Percentiles rank a stretch among this genome's conserved stretches.
phyloP scores from a whole-genome alignment of 495 filamentous ascomycete species.

The Lophiotrema nucula region DNA sequence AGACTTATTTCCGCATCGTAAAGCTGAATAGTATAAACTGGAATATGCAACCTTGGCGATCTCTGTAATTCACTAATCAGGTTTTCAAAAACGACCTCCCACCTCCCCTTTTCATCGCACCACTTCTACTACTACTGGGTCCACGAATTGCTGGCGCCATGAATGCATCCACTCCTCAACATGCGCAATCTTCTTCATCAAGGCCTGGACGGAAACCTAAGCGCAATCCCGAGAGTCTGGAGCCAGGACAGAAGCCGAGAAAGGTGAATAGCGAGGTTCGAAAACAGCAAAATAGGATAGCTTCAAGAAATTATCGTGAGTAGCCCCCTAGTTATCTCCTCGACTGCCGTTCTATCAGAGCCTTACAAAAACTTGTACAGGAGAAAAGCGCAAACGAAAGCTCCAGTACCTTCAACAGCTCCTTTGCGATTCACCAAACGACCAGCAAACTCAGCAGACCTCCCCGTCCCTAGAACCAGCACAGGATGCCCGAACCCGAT shows the following conservation, averaged over 20 bases:
- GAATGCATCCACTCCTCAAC: not conserved
- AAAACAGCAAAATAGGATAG: slow-evolving; percentile 31
- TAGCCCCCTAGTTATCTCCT: not conserved
- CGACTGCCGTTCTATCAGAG: not conserved
- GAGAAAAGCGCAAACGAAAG: slow-evolving; percentile 30
- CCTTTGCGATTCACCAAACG: slow-evolving; percentile 10
- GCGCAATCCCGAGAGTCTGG: not conserved
- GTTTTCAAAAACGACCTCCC: not conserved
- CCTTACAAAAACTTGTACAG: too few species aligned
- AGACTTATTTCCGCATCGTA: not conserved
- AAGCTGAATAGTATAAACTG: slow-evolving; percentile 9
- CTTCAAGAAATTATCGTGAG: slow-evolving; percentile 29
- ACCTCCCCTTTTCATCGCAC: not conserved
- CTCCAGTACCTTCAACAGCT: slow-evolving; percentile 28
- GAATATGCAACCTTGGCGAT: slow-evolving; percentile 5
- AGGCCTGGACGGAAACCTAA: slow-evolving; percentile 11
- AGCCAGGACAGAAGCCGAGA: slow-evolving; percentile 24
- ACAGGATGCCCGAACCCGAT: not conserved
- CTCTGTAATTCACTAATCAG: slow-evolving; percentile 3
- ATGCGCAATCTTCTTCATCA: not conserved
- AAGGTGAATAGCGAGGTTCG: slow-evolving; percentile 29
- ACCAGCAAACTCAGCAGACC: not conserved
- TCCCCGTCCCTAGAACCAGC: not conserved
- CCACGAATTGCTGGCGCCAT: slow-evolving; percentile 27
- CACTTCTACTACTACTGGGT: not conserved